Conservation (phyloP, 2,329 filamentous ascomycete species). For the Aspergillus vadensis region DNA sequence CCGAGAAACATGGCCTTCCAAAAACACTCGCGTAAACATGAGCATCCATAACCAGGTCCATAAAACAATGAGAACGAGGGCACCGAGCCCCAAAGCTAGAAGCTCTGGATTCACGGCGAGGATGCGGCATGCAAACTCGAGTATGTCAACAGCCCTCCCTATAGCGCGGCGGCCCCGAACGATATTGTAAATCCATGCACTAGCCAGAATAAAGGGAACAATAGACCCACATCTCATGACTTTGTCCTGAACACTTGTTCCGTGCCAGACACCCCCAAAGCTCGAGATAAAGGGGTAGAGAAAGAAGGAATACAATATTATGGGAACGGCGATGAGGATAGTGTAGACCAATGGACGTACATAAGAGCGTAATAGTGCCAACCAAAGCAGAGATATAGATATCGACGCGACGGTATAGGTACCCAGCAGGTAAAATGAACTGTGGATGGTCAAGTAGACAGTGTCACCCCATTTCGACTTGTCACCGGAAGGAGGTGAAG, state of each 20-base stretch:
- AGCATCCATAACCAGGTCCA: slow-evolving; percentile 97
- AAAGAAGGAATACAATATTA: slow-evolving; percentile 85
- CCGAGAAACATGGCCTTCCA: slow-evolving; percentile 78
- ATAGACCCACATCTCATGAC: slow-evolving; percentile 86
- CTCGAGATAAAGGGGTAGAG: slow-evolving; percentile 90
- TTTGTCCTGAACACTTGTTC: slow-evolving; percentile 78
- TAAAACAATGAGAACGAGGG: slow-evolving; percentile 71
- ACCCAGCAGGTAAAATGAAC: slow-evolving; percentile 85
- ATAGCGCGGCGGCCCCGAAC: slow-evolving; percentile 78
- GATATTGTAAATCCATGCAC: slow-evolving; percentile 82
- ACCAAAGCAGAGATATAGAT: slow-evolving; percentile 85
- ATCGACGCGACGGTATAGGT: slow-evolving; percentile 90
- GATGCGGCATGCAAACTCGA: slow-evolving; percentile 90
- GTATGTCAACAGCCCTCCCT: slow-evolving; percentile 78
- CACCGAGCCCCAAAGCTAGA: slow-evolving; percentile 77
- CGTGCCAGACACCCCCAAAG: slow-evolving; percentile 74
- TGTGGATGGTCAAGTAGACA: slow-evolving; percentile 84
- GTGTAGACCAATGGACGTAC: slow-evolving; percentile 79
- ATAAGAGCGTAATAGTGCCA: slow-evolving; percentile 84
- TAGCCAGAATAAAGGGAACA: slow-evolving; percentile 70
- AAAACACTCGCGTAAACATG: slow-evolving; percentile 95
- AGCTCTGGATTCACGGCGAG: slow-evolving; percentile 81
- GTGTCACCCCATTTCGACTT: slow-evolving; percentile 78
- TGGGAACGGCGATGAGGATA: slow-evolving; percentile 80
- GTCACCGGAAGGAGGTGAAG: slow-evolving; percentile 68